Evolutionary conservation across 2,329 filamentous ascomycete species (phyloP).

Genomic region (Claviceps digitariae): DNA sequence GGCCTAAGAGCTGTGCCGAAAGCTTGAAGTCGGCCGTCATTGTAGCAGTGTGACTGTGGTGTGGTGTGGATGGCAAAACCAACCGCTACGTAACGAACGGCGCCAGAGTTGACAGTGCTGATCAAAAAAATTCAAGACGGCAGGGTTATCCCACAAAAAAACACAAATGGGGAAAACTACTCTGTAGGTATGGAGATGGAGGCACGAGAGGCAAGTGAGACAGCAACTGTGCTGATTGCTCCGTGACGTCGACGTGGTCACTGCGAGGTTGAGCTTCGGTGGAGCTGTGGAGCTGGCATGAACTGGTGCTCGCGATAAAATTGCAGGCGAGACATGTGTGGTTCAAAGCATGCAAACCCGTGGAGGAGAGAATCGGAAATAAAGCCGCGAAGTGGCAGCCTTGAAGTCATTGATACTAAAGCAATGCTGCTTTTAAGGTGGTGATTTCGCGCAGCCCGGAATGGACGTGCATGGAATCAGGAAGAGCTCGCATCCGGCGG

Average conservation of each 20-base stretch:
- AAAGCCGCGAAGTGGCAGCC: not conserved
- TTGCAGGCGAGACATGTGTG: not conserved
- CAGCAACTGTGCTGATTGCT: not conserved
- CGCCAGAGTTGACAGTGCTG: not conserved
- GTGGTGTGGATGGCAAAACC: not conserved
- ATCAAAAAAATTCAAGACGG: not conserved
- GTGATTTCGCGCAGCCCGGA: not conserved
- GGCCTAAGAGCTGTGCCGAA: constrained; percentile 75
- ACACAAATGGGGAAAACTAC: not conserved
- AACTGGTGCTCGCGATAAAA: not conserved
- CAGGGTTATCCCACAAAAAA: not conserved
- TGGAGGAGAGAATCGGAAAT: not conserved
- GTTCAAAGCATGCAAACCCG: not conserved
- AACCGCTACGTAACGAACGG: not conserved
- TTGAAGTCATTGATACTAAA: not conserved
- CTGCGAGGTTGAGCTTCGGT: constrained; percentile 3
- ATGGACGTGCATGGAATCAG: constrained; percentile 18
- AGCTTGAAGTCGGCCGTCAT: constrained; percentile 85
- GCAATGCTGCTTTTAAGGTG: not conserved
- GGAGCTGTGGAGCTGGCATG: constrained; percentile 4
- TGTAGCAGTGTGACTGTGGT: constrained; percentile 6
- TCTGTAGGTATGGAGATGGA: not conserved
- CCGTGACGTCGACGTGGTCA: constrained; percentile 6
- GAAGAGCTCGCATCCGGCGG: constrained; percentile 7
- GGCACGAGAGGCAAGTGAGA: not conserved